phyloP scores from a whole-genome alignment of 345 rosid species.

The Pistacia atlantica region DNA sequence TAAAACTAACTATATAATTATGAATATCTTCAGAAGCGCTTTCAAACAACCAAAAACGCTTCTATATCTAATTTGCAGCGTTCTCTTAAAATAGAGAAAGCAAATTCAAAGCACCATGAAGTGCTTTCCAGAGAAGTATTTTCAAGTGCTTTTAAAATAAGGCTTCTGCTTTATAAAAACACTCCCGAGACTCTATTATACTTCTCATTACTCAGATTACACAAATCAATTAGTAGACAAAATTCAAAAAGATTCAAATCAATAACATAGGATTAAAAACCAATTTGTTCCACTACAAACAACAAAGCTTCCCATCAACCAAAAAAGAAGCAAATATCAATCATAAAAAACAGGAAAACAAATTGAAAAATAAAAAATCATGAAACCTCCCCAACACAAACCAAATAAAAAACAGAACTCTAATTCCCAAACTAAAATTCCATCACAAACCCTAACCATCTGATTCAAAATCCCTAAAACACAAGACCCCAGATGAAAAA shows the following conservation, averaged over 20 bases:
- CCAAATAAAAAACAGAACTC: not conserved
- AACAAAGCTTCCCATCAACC: not conserved
- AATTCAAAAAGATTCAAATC: not conserved
- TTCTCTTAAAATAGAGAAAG: not conserved
- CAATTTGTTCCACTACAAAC: not conserved
- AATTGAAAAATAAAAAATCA: not conserved
- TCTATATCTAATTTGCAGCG: not conserved
- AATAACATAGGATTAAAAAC: not conserved
- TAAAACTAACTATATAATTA: not conserved
- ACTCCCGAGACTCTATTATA: not conserved
- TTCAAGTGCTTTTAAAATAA: not conserved
- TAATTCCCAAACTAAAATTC: not conserved
- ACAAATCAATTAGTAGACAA: not conserved
- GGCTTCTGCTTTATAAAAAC: not conserved
- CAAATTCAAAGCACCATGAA: too few species aligned
- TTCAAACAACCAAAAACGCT: not conserved
- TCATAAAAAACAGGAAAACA: not conserved
- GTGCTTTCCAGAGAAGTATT: not conserved
- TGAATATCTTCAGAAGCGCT: not conserved
- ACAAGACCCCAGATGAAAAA: not conserved
- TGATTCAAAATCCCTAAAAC: not conserved
- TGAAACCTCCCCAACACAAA: not conserved
- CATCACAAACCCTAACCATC: conserved; percentile 6
- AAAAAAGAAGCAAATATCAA: not conserved
- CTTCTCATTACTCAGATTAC: not conserved